These are phyloP conservation scores for Mucor velutinosus DNA, from an alignment of 371 early-diverging fungal genomes.

Conservation along the genomic window DNA sequence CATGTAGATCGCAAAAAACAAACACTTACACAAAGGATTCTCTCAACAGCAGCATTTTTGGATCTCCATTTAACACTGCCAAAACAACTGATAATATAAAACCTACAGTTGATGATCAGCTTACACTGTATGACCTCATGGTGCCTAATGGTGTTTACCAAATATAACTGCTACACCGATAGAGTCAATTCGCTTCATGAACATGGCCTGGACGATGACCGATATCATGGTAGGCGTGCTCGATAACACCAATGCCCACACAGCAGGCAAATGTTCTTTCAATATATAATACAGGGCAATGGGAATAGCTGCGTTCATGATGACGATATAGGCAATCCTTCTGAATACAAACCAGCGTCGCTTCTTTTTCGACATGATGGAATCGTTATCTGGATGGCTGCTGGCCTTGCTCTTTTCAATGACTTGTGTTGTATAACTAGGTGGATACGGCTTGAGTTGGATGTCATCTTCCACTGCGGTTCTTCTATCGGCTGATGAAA, in stretches of 20 bases:
- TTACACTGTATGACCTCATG: conserved; percentile 43
- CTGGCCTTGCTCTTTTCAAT: neutral
- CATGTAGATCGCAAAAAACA: conserved; percentile 1
- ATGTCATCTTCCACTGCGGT: conserved; percentile 12
- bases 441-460: neutral
- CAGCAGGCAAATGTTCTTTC: conserved; percentile 36
- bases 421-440: neutral
- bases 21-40: conserved; percentile 46
- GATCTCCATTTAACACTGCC: conserved; percentile 47
- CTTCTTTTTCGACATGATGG: conserved; percentile 13
- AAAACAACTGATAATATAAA: conserved; percentile 50
- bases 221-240: conserved; percentile 44
- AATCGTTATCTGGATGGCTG: neutral
- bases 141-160: conserved; percentile 20
- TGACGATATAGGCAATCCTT: conserved; percentile 22
- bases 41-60: conserved; percentile 48
- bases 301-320: conserved; percentile 44
- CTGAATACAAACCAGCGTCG: conserved; percentile 15
- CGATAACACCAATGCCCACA: conserved; percentile 47
- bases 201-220: conserved; percentile 36
- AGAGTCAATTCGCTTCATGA: conserved; percentile 37
- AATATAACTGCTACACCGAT: conserved; percentile 42
- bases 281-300: conserved; percentile 39
- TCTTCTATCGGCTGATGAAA: conserved; percentile 8
- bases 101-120: conserved; percentile 37